Percentiles rank a stretch among this genome's conserved stretches.
Evolutionary conservation across 2,329 filamentous ascomycete species (phyloP).

Genomic region (Paramyrothecium roridum): DNA sequence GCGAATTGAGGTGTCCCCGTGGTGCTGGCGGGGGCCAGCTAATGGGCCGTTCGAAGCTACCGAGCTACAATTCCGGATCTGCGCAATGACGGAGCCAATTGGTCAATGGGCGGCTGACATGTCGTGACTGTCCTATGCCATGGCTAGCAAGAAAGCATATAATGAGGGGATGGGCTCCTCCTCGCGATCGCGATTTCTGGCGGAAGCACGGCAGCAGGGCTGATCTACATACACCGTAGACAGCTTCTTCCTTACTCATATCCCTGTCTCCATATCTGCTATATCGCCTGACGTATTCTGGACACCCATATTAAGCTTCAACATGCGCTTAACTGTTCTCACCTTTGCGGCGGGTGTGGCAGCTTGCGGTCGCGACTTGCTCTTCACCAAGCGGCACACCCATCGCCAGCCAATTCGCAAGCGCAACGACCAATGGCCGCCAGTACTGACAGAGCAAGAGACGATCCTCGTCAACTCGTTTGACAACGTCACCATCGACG

Average conservation of each 20-base stretch:
- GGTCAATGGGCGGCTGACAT: not conserved
- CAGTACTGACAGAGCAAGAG: constrained; percentile 27
- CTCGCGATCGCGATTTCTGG: not conserved
- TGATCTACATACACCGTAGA: not conserved
- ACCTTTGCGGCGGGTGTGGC: constrained; percentile 16
- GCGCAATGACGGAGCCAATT: not conserved
- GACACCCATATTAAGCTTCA: not conserved
- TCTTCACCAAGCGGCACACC: constrained; percentile 20
- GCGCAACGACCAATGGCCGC: constrained; percentile 31
- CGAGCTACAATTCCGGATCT: not conserved
- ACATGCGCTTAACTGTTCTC: constrained; percentile 14
- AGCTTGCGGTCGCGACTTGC: constrained; percentile 26
- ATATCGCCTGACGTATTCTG: no score
- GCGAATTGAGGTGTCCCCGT: not conserved
- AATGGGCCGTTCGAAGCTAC: not conserved
- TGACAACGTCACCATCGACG: constrained; percentile 32
- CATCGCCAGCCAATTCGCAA: constrained; percentile 26
- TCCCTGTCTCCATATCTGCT: not conserved
- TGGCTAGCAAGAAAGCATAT: not conserved
- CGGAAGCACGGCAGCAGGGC: not conserved
- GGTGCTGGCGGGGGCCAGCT: not conserved
- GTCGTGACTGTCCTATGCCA: not conserved
- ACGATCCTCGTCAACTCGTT: constrained; percentile 31
- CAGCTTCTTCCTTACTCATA: not conserved
- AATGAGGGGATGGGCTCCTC: not conserved